Evolutionary conservation across 805 yeast species (phyloP).

Genomic region (Ogataea corticis): DNA sequence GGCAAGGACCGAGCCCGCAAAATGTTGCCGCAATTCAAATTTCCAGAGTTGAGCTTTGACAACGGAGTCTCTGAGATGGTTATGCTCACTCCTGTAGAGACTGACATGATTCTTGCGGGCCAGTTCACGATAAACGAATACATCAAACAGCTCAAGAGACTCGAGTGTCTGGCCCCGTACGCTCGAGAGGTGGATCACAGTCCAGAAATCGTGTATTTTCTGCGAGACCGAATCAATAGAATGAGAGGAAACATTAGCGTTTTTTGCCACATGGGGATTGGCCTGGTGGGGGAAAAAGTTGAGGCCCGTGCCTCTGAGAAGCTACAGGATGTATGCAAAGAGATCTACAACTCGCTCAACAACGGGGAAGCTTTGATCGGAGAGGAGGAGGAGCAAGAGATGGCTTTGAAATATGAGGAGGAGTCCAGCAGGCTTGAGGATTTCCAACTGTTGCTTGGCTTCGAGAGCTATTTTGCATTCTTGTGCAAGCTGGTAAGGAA

Average conservation of each 20-base stretch:
- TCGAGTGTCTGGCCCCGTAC: slow-evolving; percentile 9
- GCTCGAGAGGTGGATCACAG: slow-evolving; percentile 3
- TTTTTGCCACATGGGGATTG: slow-evolving; percentile 7
- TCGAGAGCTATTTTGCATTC: slow-evolving; percentile 10
- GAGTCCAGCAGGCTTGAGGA: slow-evolving; percentile 2
- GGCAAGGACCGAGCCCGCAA: slow-evolving; percentile 5
- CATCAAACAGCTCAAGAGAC: slow-evolving; percentile 5
- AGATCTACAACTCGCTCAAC: slow-evolving; percentile 6
- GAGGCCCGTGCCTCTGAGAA: background rate
- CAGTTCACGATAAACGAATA: slow-evolving; percentile 13
- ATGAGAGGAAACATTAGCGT: background rate
- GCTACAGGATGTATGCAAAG: slow-evolving; percentile 5
- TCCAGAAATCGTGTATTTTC: slow-evolving; percentile 4
- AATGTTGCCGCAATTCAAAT: slow-evolving; percentile 6
- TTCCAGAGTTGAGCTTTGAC: slow-evolving; percentile 4
- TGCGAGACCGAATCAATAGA: slow-evolving; percentile 1
- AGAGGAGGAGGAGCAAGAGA: background rate
- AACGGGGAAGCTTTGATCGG: background rate
- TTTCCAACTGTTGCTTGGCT: slow-evolving; percentile 10
- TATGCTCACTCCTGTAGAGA: slow-evolving; percentile 15
- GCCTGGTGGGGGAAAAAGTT: slow-evolving; percentile 6
- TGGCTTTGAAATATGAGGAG: background rate
- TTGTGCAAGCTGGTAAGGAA: slow-evolving; percentile 9
- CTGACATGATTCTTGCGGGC: slow-evolving; percentile 10
- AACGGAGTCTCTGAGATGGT: background rate